Percentiles rank a stretch among this genome's conserved stretches.
These are phyloP conservation scores for Penicillium vulpinum DNA, from an alignment of 2,329 filamentous ascomycete genomes.

Conservation along the genomic window DNA sequence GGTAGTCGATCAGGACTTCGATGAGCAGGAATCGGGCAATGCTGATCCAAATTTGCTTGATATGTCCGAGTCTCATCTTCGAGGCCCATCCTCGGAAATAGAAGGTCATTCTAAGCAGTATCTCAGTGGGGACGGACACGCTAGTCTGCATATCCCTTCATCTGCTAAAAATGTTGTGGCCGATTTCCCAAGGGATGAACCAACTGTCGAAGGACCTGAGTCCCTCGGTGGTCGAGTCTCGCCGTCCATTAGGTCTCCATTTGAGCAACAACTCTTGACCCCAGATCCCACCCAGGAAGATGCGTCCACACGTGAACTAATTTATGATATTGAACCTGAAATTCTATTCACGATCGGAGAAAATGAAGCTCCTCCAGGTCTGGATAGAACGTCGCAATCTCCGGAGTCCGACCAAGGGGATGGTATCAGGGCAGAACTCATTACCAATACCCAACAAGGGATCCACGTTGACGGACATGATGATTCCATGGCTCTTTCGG, in stretches of 20 bases:
- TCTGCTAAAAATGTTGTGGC: background rate
- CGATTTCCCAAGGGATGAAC: background rate
- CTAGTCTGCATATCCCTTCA: background rate
- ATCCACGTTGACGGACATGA: background rate
- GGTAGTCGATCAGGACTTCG: background rate
- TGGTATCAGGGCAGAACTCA: background rate
- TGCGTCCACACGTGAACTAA: background rate
- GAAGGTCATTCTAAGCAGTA: background rate
- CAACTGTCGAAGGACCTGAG: background rate
- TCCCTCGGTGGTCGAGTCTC: background rate
- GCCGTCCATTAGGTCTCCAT: background rate
- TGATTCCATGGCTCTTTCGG: background rate
- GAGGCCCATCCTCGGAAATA: background rate
- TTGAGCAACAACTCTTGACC: constrained; percentile 20
- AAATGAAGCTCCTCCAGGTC: background rate
- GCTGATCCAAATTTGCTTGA: background rate
- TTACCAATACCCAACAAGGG: background rate
- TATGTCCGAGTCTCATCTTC: background rate
- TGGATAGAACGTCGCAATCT: background rate
- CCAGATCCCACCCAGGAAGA: constrained; percentile 27
- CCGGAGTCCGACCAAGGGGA: background rate
- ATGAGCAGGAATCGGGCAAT: background rate
- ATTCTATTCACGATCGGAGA: background rate
- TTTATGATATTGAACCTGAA: background rate
- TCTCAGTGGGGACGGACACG: background rate